These are phyloP conservation scores for Sporisorium graminicola DNA, from an alignment of 1,284 basidiomycete species.

Conservation along the genomic window DNA sequence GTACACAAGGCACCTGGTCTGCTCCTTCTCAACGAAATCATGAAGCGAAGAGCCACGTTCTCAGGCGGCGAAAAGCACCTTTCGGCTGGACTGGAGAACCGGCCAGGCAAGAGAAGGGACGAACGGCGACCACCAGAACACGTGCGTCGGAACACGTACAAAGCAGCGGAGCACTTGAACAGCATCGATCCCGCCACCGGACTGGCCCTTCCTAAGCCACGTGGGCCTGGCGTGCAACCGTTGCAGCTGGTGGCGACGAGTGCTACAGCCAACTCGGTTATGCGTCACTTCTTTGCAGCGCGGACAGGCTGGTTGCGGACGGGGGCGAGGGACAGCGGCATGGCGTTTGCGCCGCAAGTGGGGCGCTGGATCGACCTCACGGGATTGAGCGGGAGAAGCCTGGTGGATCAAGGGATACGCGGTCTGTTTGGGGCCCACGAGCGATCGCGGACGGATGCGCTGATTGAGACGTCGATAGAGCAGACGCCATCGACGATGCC, in stretches of 20 bases:
- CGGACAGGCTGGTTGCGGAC: constrained; percentile 67
- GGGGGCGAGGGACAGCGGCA: constrained; percentile 49
- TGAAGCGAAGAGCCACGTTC: constrained; percentile 58
- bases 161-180: constrained; percentile 42
- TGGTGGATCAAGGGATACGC: constrained; percentile 46
- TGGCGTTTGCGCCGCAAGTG: constrained; percentile 38
- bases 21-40: constrained; percentile 57
- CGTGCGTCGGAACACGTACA: constrained; percentile 56
- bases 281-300: constrained; percentile 67
- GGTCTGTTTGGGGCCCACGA: constrained; percentile 42
- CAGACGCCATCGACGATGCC: constrained; percentile 47
- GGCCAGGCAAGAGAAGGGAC: constrained; percentile 39
- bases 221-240: constrained; percentile 40
- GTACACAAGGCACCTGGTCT: constrained; percentile 63
- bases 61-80: constrained; percentile 60
- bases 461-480: constrained; percentile 30
- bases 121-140: constrained; percentile 57
- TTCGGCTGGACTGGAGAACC: constrained; percentile 60
- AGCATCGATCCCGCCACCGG: constrained; percentile 19
- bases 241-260: constrained; percentile 64
- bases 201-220: constrained; percentile 39
- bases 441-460: constrained; percentile 31
- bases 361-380: constrained; percentile 67
- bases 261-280: constrained; percentile 67
- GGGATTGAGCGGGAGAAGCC: constrained; percentile 55